A percentile compares a stretch with the other conserved stretches of the same genome.
phyloP scores from a whole-genome alignment of 352 stramenopile genomes.

The Phytophthora idaei region DNA sequence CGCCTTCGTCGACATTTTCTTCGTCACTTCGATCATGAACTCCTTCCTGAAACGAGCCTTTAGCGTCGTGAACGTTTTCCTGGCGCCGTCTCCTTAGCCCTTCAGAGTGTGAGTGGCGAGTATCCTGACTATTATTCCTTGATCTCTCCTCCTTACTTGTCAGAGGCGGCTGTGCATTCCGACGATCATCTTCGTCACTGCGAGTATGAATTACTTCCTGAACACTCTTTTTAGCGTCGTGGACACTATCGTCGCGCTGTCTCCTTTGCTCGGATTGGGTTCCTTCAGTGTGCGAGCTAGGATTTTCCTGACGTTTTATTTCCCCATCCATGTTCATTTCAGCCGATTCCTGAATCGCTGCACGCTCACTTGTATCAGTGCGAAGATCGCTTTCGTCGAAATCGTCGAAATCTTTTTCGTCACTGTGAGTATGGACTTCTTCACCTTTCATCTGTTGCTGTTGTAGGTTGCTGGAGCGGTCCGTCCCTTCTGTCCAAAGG shows the following conservation, averaged over 20 bases:
- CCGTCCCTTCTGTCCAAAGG: background rate
- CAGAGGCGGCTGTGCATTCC: background rate
- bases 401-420: background rate
- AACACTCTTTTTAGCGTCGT: background rate
- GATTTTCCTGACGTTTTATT: too few species aligned
- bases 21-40: background rate
- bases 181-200: background rate
- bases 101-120: background rate
- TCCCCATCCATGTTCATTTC: background rate
- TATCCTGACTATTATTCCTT: background rate
- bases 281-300: too few species aligned
- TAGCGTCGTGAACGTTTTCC: background rate
- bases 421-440: background rate
- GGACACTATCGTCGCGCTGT: background rate
- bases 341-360: background rate
- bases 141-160: background rate
- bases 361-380: background rate
- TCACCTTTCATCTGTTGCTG: background rate
- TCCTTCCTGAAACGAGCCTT: background rate
- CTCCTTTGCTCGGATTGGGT: too few species aligned
- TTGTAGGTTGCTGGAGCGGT: background rate
- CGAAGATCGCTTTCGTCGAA: background rate
- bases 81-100: background rate
- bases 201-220: background rate
- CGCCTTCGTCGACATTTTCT: background rate